Base-by-base conservation (phyloP, 2,329 filamentous ascomycete species). In the Pseudonectria foliicola region DNA sequence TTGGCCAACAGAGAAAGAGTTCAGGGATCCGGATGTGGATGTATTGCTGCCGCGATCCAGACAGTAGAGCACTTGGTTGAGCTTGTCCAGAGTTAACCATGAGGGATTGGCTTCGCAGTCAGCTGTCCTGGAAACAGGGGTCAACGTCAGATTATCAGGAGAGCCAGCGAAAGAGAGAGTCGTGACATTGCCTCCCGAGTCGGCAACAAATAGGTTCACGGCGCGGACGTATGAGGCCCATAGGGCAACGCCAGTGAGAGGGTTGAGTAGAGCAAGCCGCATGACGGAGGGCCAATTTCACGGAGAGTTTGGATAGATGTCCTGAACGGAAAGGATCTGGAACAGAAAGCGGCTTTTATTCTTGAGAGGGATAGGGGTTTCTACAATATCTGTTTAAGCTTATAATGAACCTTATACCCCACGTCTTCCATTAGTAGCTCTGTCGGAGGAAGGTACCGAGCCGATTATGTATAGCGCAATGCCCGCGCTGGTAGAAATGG, bases 201-300 rank as follows among this genome's bases (percentile, higher is more conserved):
- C 48, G 2, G 48, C 48, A 6, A 43, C 46, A 14, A 49, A 51
- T 6, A 51, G 35, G 2, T 39, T 49, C 2, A 39, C 39, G 13
- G 48, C 47, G n/a, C 34, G 38, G 15, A 32, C 23, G 3, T 29
- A 32, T 2, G 16, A 27, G 3, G 38, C 24, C 8, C 43, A 30
- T 6, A 33, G 30, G 11, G 48, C 41, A 3, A 38, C 35, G 6
- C 35, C 28, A 0, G 46, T 13, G 7, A 47, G 18, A 10, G 33
- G n/a, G 6, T 31, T 31, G 7, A 44, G 29, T 21, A 21, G 5
- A 21, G 8, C 8, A 6, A 21, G 18, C 5, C 18, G 18, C 18
- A 21, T 21, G 18, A 21, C 8, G 18, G 8, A 21, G 18, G 8
- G 8, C 5, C 18, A 21, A 21, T 8, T 8, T 21, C 18, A 21